Base-by-base conservation (phyloP, 495 filamentous ascomycete species). In the Talaromyces nanjingensis region DNA sequence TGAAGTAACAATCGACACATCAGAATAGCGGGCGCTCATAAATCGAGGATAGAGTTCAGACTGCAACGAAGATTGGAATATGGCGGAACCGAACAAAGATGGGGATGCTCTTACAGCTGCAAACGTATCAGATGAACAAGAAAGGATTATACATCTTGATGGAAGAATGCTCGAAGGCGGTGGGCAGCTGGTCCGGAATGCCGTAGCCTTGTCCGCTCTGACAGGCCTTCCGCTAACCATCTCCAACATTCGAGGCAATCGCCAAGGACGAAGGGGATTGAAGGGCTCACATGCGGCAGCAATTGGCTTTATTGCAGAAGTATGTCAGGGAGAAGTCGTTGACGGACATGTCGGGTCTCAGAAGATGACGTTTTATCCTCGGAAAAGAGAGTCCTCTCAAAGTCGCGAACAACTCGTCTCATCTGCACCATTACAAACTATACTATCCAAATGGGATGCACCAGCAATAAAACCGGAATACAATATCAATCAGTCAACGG, bases 121-220 rank as follows among this genome's bases (percentile, higher is more conserved):
- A 20, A 49, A 22, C n/a, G 20, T 1, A 20, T 20, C 45, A 49
- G 45, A 20, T 49, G 45, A 20, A 20, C 45, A 6, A 18, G 18
- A 18, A 18, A 20, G 4, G 20, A 62, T 53, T 6, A 62, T 85
- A 52, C 69, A 69, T 55, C 72, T 92, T 6, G 88, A 91, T 65
- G 90, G 90, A 37, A 73, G 82, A 53, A 89, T 84, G 1, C 89
- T 93, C 12, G 92, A 96, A 77, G 91, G 92, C 42, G 92, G 91
- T 33, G 92, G 91, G 8, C 91, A 96, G 72, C 77, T 96, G 1
- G 81, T 94, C 31, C 84, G 92, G 54, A 80, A 90, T 52, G 89
- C 90, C 1, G 73, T 90, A 33, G 83, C 82, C 9, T 74, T 96
- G 1, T 86, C 91, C 0, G 84, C 89, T 0, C 77, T 96, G 6